These are phyloP conservation scores for Lolium rigidum DNA, from an alignment of 176 grass and related monocot genomes.

Conservation along the genomic window DNA sequence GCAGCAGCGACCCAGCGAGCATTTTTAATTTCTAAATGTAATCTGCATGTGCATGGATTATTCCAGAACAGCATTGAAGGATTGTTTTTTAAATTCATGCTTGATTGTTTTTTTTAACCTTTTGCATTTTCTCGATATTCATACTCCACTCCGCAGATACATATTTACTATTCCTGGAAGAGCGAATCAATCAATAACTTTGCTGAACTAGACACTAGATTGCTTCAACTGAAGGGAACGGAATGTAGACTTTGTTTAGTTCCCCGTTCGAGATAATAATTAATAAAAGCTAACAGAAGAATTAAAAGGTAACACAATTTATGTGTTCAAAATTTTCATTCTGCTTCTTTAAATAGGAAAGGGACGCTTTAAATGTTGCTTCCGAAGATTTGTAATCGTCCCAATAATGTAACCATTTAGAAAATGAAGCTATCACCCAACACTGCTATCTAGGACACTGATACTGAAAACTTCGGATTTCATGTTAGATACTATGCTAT, in stretches of 20 bases:
- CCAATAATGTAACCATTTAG: neutral
- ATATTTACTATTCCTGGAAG: neutral
- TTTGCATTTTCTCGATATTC: neutral
- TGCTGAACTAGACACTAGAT: neutral
- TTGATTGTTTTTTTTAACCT: neutral
- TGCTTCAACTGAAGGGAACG: neutral
- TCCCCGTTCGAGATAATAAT: neutral
- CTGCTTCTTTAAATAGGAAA: neutral
- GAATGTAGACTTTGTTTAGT: neutral
- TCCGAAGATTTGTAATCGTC: neutral
- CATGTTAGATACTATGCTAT: neutral
- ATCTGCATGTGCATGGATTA: too few species aligned
- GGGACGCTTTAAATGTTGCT: neutral
- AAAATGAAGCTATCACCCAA: slow-evolving; percentile 13
- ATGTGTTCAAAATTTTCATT: neutral
- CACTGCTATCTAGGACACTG: neutral
- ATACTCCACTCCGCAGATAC: neutral
- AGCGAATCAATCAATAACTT: neutral
- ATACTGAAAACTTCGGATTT: neutral
- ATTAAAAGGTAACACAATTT: neutral
- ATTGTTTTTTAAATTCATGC: neutral
- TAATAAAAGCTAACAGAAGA: neutral
- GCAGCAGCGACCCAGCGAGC: too few species aligned
- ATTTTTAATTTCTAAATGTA: too few species aligned
- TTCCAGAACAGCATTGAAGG: too few species aligned